Conservation (phyloP, 208 protist genomes). For the Trypanosoma cruzi region DNA sequence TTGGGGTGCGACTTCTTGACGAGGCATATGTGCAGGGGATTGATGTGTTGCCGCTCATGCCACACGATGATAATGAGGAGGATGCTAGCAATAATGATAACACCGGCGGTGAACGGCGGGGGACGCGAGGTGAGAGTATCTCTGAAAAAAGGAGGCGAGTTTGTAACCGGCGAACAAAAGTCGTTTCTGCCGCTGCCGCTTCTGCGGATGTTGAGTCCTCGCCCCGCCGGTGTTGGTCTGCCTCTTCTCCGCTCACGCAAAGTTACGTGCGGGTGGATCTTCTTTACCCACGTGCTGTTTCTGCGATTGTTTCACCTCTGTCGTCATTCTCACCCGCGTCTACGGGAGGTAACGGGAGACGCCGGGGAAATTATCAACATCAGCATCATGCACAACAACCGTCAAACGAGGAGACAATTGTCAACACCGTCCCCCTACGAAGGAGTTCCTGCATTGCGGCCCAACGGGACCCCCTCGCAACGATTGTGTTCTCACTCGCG, state of each 20-base stretch:
- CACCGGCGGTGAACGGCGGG: neutral
- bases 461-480: conserved; percentile 45
- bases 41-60: conserved; percentile 4
- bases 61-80: neutral
- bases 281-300: conserved; percentile 18
- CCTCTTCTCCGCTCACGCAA: conserved; percentile 7
- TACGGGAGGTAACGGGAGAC: neutral
- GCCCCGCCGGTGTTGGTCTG: conserved; percentile 16
- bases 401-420: neutral
- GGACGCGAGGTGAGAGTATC: too few relatives aligned
- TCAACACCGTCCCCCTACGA: conserved; percentile 13
- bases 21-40: conserved; percentile 16
- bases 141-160: neutral
- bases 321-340: neutral
- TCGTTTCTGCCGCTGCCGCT: neutral
- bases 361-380: neutral
- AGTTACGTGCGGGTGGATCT: conserved; percentile 35
- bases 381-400: neutral
- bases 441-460: conserved; percentile 27
- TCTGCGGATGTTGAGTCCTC: neutral
- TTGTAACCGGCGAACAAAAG: neutral
- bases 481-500: conserved; percentile 40
- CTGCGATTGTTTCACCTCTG: conserved; percentile 12
- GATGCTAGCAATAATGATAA: neutral
- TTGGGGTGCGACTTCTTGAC: conserved; percentile 24